phyloP scores from a whole-genome alignment of 352 stramenopile genomes.

The Globisporangium polare region DNA sequence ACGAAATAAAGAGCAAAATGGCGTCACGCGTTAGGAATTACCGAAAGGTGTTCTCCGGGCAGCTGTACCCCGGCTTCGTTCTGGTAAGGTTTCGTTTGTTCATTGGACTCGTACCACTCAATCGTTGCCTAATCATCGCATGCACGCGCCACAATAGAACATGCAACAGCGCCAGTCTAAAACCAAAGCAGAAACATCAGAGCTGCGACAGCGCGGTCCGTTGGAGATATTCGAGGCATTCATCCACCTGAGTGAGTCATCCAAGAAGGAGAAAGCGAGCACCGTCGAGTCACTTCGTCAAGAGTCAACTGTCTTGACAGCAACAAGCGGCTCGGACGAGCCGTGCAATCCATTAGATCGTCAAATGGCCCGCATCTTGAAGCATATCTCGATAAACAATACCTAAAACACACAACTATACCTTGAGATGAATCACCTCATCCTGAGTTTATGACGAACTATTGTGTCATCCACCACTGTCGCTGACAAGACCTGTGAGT shows the following conservation, averaged over 20 bases:
- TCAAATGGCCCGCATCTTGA: constrained; percentile 7
- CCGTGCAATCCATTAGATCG: constrained; percentile 11
- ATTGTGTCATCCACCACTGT: constrained; percentile 6
- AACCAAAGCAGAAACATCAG: not conserved
- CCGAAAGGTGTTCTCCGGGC: constrained; percentile 30
- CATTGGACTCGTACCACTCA: not conserved
- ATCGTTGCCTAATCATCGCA: not conserved
- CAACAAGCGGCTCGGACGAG: not conserved
- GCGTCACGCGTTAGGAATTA: constrained; percentile 33
- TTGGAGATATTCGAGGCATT: constrained; percentile 15
- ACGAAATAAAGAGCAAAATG: constrained; percentile 45
- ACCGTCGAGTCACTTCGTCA: not conserved
- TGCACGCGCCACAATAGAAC: not conserved
- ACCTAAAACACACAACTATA: not conserved
- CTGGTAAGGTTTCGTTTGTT: constrained; percentile 21
- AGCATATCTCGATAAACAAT: not conserved
- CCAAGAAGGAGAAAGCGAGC: not conserved
- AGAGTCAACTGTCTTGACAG: not conserved
- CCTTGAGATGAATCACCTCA: no score
- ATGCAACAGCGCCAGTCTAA: not conserved
- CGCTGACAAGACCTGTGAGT: constrained; percentile 24
- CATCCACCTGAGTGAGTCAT: not conserved
- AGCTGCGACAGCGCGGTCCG: constrained; percentile 2
- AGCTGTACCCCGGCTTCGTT: constrained; percentile 34
- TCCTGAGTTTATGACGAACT: not conserved